Evolutionary conservation across 805 yeast genomes (phyloP).

Genomic region (Lachancea meyersii): DNA sequence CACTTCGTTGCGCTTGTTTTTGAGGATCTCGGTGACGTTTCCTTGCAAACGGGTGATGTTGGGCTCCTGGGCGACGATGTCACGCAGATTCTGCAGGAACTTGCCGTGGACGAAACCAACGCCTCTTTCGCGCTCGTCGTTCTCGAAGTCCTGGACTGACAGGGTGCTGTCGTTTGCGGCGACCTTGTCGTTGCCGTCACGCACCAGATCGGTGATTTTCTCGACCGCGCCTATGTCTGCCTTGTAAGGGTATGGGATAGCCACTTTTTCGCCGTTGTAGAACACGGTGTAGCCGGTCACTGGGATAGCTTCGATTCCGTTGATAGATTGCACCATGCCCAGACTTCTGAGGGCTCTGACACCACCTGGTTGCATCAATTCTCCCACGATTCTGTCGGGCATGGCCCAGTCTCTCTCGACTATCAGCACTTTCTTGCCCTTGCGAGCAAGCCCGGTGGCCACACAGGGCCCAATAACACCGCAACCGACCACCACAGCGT

Average conservation of each 20-base stretch:
- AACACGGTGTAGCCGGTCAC: constrained; percentile 78
- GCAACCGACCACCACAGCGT: constrained; percentile 93
- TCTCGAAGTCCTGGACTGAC: constrained; percentile 48
- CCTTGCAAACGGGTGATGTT: constrained; percentile 80
- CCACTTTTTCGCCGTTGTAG: constrained; percentile 50
- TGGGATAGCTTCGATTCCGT: constrained; percentile 55
- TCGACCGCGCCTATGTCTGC: constrained; percentile 40
- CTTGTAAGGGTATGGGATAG: constrained; percentile 68
- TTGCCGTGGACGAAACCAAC: constrained; percentile 91
- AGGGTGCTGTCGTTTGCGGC: constrained; percentile 46
- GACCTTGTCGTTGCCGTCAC: constrained; percentile 51
- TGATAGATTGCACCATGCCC: constrained; percentile 64
- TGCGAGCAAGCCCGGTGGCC: constrained; percentile 84
- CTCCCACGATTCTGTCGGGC: constrained; percentile 97
- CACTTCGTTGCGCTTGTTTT: constrained; percentile 52
- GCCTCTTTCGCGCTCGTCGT: constrained; percentile 54
- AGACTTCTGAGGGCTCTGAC: constrained; percentile 71
- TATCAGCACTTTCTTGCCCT: constrained; percentile 70
- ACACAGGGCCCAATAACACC: constrained; percentile 95
- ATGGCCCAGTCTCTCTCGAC: constrained; percentile 84
- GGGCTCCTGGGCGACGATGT: constrained; percentile 57
- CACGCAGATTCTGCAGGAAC: constrained; percentile 70
- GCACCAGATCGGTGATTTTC: constrained; percentile 51
- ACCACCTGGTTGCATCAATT: constrained; percentile 96
- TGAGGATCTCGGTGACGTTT: constrained; percentile 62